Conservation (phyloP, 148 eudicot genomes). For the Rhododendron simsii region DNA sequence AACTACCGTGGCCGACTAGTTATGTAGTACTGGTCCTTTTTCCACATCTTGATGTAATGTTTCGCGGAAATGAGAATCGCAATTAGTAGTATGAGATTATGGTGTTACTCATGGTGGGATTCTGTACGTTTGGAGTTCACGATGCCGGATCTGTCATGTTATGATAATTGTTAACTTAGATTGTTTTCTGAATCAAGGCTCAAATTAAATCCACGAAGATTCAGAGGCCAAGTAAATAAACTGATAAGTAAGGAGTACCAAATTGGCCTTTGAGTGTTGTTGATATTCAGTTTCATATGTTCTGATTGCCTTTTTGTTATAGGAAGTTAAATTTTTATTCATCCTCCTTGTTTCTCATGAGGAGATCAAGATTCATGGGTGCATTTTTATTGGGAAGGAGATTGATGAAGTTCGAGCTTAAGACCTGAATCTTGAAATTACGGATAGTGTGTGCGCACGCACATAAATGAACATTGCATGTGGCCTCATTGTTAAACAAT, state of each 20-base stretch:
- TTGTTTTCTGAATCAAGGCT: neutral
- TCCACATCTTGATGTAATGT: neutral
- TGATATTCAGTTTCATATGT: neutral
- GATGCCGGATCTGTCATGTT: neutral
- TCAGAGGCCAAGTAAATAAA: neutral
- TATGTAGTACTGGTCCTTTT: neutral
- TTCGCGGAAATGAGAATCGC: neutral
- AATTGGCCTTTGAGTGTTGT: neutral
- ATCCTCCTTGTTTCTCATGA: no score
- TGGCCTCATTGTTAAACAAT: no score
- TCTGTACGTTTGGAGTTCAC: neutral
- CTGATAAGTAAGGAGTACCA: neutral
- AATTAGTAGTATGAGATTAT: neutral
- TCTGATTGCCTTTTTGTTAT: neutral
- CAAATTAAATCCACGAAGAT: neutral
- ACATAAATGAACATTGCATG: no score
- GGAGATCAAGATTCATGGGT: no score
- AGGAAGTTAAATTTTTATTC: no score
- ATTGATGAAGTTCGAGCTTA: neutral
- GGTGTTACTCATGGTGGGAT: neutral
- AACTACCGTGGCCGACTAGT: slow-evolving; percentile 37
- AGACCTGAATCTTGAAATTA: no score
- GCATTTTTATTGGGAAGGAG: no score
- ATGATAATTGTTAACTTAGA: neutral
- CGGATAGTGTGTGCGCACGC: no score